These are phyloP conservation scores for Penicillium sp. DNA, from an alignment of 2,329 filamentous ascomycete species.

Conservation along the genomic window DNA sequence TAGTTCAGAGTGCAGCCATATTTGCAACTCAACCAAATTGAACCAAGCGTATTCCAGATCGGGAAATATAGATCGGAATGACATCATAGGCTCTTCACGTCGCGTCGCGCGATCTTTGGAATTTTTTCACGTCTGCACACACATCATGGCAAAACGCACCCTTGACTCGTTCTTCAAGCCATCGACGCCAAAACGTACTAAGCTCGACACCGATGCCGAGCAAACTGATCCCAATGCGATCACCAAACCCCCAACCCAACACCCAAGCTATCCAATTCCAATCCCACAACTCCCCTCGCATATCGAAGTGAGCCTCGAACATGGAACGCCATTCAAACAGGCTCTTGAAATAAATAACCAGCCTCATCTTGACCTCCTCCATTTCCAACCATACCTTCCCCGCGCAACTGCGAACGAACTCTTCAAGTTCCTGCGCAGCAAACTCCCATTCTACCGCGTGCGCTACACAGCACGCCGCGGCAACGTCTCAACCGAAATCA, in stretches of 20 bases:
- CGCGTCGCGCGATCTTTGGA: not conserved
- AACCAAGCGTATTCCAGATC: not conserved
- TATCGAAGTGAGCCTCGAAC: conserved; percentile 31
- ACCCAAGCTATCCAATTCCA: conserved; percentile 56
- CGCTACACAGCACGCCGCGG: conserved; percentile 71
- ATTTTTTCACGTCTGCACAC: not conserved
- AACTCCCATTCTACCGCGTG: conserved; percentile 75
- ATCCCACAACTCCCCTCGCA: conserved; percentile 51
- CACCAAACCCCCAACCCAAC: conserved; percentile 35
- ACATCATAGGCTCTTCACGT: conserved; percentile 13
- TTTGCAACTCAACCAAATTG: not conserved
- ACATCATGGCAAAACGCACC: conserved; percentile 57
- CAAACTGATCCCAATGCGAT: not conserved
- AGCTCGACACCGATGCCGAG: conserved; percentile 25
- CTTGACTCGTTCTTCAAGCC: conserved; percentile 70
- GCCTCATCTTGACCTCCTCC: conserved; percentile 71
- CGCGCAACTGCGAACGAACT: conserved; percentile 57
- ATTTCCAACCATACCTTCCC: conserved; percentile 73
- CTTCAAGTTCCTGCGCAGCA: conserved; percentile 70
- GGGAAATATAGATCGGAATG: conserved; percentile 18
- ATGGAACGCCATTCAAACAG: conserved; percentile 52
- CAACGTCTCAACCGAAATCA: conserved; percentile 63
- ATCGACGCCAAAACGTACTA: conserved; percentile 38
- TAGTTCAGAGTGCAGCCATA: not conserved
- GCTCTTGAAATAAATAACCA: conserved; percentile 65